Conservation (phyloP, 1,284 basidiomycete genomes). For the Tilletiaria anomala region DNA sequence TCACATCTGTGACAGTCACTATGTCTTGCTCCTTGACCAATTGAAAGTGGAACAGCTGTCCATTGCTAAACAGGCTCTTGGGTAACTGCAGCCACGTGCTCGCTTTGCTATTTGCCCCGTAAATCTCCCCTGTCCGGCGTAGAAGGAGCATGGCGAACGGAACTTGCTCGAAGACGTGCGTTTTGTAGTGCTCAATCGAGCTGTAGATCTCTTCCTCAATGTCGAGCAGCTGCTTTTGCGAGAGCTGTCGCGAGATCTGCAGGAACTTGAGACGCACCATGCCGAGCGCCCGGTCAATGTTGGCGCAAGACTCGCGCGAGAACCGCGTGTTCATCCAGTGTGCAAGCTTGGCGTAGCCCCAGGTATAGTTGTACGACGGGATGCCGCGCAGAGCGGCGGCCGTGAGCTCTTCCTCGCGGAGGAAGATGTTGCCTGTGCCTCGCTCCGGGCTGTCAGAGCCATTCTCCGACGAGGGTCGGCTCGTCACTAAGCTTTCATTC, state of each 20-base stretch:
- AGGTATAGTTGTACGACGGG: conserved; percentile 11
- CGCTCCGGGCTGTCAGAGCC: conserved; percentile 8
- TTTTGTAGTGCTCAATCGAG: conserved; percentile 10
- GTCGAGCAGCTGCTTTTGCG: conserved; percentile 11
- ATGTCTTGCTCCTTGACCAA: conserved; percentile 8
- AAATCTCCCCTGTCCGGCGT: conserved; percentile 15
- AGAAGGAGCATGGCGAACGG: conserved; percentile 11
- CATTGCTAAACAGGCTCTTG: conserved; percentile 9
- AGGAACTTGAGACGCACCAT: conserved; percentile 12
- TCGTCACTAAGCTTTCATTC: conserved; percentile 9
- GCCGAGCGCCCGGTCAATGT: conserved; percentile 8
- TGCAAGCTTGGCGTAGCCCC: conserved; percentile 16
- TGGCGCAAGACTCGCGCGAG: conserved; percentile 9
- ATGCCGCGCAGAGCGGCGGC: conserved; percentile 7
- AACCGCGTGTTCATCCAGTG: conserved; percentile 16
- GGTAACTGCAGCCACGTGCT: conserved; percentile 10
- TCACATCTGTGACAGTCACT: conserved; percentile 1
- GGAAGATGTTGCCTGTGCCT: conserved; percentile 4
- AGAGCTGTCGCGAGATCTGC: conserved; percentile 8
- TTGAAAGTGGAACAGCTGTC: conserved; percentile 16
- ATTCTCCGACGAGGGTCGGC: conserved; percentile 8
- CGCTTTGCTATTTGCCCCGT: conserved; percentile 11
- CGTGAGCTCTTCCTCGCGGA: conserved; percentile 12
- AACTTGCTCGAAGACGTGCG: conserved; percentile 11
- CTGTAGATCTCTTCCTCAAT: conserved; percentile 12